Percentiles rank a stretch among this genome's conserved stretches.
Conservation (phyloP, 1,284 basidiomycete species). For the Heterobasidion occidentale region DNA sequence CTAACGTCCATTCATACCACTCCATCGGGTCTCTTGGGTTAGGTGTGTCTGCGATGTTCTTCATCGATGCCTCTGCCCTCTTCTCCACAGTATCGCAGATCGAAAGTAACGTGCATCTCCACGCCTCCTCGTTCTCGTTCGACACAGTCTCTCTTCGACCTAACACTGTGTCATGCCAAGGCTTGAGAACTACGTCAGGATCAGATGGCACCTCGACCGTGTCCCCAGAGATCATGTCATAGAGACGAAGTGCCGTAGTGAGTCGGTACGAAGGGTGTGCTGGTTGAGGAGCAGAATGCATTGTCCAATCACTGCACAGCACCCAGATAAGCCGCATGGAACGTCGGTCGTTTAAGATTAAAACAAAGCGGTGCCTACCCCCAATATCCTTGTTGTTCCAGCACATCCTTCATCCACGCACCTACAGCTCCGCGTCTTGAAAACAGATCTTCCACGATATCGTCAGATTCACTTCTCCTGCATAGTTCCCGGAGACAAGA, state of each 20-base stretch:
- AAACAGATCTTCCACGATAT: slow-evolving; percentile 45
- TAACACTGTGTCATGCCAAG: slow-evolving; percentile 49
- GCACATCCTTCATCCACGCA: slow-evolving; percentile 36
- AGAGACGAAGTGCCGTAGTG: slow-evolving; percentile 61
- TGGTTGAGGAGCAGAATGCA: slow-evolving; percentile 51
- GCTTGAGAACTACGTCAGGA: slow-evolving; percentile 23
- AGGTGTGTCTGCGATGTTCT: not conserved
- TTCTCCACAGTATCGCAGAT: slow-evolving; percentile 28
- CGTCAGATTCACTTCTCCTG: slow-evolving; percentile 57
- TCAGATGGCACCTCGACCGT: slow-evolving; percentile 1
- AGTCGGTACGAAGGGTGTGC: slow-evolving; percentile 72
- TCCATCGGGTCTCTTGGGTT: slow-evolving; percentile 16
- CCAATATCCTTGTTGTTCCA: slow-evolving; percentile 66
- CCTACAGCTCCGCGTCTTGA: slow-evolving; percentile 28
- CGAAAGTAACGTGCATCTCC: slow-evolving; percentile 23
- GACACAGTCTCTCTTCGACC: slow-evolving; percentile 38
- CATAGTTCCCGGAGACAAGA: slow-evolving; percentile 20
- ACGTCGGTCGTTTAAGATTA: slow-evolving; percentile 1
- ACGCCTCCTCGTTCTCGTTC: slow-evolving; percentile 36
- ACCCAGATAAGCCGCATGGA: slow-evolving; percentile 6
- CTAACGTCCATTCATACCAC: slow-evolving; percentile 24
- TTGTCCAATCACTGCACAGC: slow-evolving; percentile 59
- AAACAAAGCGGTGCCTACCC: slow-evolving; percentile 38
- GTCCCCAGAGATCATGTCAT: slow-evolving; percentile 29
- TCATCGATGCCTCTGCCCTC: slow-evolving; percentile 19